Conservation (phyloP, 805 yeast genomes). For the Schwanniomyces sp. region DNA sequence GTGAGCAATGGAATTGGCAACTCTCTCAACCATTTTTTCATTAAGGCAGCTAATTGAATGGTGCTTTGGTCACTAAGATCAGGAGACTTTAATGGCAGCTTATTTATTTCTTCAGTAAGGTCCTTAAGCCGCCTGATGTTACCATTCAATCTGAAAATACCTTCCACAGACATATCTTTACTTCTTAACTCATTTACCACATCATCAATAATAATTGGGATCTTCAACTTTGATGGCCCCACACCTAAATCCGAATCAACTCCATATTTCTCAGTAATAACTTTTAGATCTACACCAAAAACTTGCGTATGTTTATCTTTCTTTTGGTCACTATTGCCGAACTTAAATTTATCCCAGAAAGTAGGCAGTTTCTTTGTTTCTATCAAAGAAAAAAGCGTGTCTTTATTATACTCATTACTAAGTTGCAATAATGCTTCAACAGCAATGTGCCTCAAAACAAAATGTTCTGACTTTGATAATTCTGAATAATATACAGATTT, state of each 20-base stretch:
- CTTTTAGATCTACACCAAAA: conserved; percentile 76
- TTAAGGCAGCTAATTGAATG: conserved; percentile 87
- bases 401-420: conserved; percentile 21
- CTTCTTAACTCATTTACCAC: conserved; percentile 78
- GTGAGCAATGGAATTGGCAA: conserved; percentile 91
- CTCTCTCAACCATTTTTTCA: conserved; percentile 89
- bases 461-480: conserved; percentile 55
- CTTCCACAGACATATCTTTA: conserved; percentile 94
- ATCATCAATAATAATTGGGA: conserved; percentile 88
- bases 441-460: conserved; percentile 58
- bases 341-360: conserved; percentile 55
- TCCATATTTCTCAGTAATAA: conserved; percentile 69
- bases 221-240: conserved; percentile 74
- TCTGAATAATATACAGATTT: conserved; percentile 60
- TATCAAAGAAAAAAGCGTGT: conserved; percentile 40
- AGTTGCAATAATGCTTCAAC: conserved; percentile 48
- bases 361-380: conserved; percentile 43
- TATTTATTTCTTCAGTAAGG: conserved; percentile 71
- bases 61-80: conserved; percentile 75
- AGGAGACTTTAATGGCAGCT: conserved; percentile 68
- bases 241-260: conserved; percentile 82
- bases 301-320: conserved; percentile 42
- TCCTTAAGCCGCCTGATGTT: conserved; percentile 81
- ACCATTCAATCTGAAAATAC: conserved; percentile 94
- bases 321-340: conserved; percentile 26